phyloP scores from a whole-genome alignment of 176 grass and related monocot species.

The Ensete glaucum region DNA sequence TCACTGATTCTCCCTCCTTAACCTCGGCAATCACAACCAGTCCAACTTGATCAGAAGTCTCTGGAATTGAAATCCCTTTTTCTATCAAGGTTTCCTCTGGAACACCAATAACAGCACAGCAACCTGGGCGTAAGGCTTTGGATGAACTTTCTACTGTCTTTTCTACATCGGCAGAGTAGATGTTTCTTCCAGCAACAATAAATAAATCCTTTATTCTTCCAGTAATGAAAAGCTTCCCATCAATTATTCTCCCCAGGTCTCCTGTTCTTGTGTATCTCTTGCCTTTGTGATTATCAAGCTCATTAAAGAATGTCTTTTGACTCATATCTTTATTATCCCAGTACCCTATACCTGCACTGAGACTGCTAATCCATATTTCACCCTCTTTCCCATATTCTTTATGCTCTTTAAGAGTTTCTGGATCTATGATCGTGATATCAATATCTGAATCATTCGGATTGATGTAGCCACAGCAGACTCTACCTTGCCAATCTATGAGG shows the following conservation, averaged over 20 bases:
- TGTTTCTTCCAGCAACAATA: constrained; percentile 70
- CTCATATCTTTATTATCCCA: constrained; percentile 52
- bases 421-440: constrained; percentile 57
- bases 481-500: constrained; percentile 61
- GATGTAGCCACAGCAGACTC: constrained; percentile 62
- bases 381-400: constrained; percentile 46
- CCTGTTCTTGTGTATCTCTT: constrained; percentile 66
- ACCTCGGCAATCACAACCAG: constrained; percentile 65
- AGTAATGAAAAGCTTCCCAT: constrained; percentile 60
- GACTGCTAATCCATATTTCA: constrained; percentile 82
- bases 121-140: constrained; percentile 40
- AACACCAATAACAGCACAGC: constrained; percentile 66
- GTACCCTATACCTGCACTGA: constrained; percentile 60
- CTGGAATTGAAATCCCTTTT: constrained; percentile 53
- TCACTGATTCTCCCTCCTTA: constrained; percentile 46
- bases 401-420: constrained; percentile 36
- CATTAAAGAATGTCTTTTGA: constrained; percentile 60
- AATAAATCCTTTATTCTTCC: constrained; percentile 79
- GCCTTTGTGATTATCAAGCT: constrained; percentile 32
- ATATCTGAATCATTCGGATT: constrained; percentile 32
- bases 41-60: constrained; percentile 63
- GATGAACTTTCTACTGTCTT: constrained; percentile 69
- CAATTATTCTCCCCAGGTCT: constrained; percentile 55
- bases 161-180: constrained; percentile 65
- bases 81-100: constrained; percentile 45